Percentiles rank a stretch among this genome's conserved stretches.
phyloP scores from a whole-genome alignment of 148 eudicot species.

The Fagopyrum homotropicum region DNA sequence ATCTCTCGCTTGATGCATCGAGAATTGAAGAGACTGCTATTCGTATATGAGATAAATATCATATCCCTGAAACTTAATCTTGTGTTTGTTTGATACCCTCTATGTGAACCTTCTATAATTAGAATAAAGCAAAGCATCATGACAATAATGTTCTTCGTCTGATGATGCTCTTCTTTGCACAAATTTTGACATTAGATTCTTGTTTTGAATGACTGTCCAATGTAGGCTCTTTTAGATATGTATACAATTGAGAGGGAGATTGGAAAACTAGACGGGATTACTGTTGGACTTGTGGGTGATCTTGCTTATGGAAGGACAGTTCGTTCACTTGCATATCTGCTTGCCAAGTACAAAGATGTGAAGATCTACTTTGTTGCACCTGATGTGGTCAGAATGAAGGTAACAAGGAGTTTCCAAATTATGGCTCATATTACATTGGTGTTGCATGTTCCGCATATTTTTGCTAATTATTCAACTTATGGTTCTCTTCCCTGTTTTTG shows the following conservation, averaged over 20 bases:
- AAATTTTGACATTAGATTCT: neutral
- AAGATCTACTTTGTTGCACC: constrained; percentile 93
- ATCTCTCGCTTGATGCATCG: neutral
- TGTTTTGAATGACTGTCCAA: neutral
- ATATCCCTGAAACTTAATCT: neutral
- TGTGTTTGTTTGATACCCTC: neutral
- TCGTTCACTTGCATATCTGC: constrained; percentile 89
- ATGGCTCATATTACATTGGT: neutral
- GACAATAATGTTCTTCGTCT: neutral
- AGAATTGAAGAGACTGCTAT: neutral
- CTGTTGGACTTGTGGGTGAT: constrained; percentile 96
- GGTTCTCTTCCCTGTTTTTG: neutral
- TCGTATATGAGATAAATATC: neutral
- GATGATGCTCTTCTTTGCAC: neutral
- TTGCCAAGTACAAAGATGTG: constrained; percentile 72
- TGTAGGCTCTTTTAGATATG: constrained; percentile 83
- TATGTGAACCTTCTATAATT: no score
- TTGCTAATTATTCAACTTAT: neutral
- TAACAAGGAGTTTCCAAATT: constrained; percentile 12
- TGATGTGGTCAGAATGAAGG: constrained; percentile 91
- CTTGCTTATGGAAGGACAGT: constrained; percentile 96
- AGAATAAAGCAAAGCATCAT: neutral
- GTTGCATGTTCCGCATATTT: neutral
- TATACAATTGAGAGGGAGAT: constrained; percentile 93
- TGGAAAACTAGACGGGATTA: constrained; percentile 84